Evolutionary conservation across 1,284 basidiomycete genomes (phyloP).

Genomic region (Cutaneotrichosporon mucoides): DNA sequence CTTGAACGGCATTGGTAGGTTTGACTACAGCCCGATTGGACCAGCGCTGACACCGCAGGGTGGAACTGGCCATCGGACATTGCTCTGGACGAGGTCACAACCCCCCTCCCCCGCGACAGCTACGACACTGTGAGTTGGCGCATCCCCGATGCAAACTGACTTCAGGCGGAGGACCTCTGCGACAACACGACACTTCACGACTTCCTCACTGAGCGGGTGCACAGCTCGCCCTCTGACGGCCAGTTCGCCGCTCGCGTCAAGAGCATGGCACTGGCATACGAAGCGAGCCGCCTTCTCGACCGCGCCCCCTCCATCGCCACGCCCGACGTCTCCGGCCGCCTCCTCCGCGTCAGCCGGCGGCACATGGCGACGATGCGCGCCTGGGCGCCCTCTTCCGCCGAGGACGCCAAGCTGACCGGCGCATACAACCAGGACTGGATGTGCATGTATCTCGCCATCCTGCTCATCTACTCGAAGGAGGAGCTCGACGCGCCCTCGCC

Average conservation of each 20-base stretch:
- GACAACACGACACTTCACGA: constrained; percentile 27
- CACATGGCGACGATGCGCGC: constrained; percentile 25
- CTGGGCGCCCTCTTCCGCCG: constrained; percentile 9
- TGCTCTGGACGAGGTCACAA: constrained; percentile 38
- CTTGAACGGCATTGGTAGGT: constrained; percentile 12
- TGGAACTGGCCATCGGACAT: constrained; percentile 19
- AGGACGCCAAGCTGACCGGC: constrained; percentile 12
- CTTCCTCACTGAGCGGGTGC: constrained; percentile 17
- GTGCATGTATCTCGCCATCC: constrained; percentile 13
- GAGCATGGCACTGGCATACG: constrained; percentile 24
- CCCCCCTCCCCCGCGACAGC: constrained; percentile 40
- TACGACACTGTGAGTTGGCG: constrained; percentile 19
- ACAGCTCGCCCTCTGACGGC: constrained; percentile 16
- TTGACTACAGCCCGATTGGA: neutral
- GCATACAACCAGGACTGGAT: constrained; percentile 26
- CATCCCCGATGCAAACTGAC: no score
- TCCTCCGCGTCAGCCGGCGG: constrained; percentile 21
- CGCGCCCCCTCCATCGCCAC: constrained; percentile 9
- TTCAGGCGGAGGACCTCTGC: constrained; percentile 11
- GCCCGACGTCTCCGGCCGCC: constrained; percentile 16
- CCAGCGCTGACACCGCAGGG: neutral
- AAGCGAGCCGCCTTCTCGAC: constrained; percentile 11
- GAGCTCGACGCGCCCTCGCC: constrained; percentile 23
- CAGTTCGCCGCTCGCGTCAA: constrained; percentile 23
- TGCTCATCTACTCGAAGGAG: constrained; percentile 26